Evolutionary conservation across 1,284 basidiomycete species (phyloP).

Genomic region (Rhodotorula mucilaginosa): DNA sequence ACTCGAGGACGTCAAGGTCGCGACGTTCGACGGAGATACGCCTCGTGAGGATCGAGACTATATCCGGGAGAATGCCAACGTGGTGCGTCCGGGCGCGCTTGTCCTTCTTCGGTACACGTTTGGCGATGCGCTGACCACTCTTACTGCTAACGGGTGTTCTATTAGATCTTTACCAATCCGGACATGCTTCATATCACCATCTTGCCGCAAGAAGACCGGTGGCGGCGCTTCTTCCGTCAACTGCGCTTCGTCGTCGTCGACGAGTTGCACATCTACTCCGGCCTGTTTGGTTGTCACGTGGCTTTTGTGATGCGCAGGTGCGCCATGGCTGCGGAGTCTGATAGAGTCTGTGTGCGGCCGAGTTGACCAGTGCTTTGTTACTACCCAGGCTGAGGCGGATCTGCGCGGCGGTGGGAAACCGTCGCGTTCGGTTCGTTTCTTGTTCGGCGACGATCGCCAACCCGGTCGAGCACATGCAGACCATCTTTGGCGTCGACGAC

Average conservation of each 20-base stretch:
- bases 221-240: constrained; percentile 69
- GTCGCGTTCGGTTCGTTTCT: constrained; percentile 67
- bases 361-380: not conserved
- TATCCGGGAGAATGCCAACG: constrained; percentile 49
- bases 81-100: constrained; percentile 30
- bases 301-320: constrained; percentile 68
- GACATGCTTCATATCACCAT: constrained; percentile 86
- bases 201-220: constrained; percentile 76
- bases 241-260: constrained; percentile 79
- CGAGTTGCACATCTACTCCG: constrained; percentile 47
- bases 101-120: not conserved
- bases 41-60: constrained; percentile 58
- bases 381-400: constrained; percentile 63
- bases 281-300: constrained; percentile 60
- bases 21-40: constrained; percentile 87
- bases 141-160: constrained; percentile 67
- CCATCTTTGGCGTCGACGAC: constrained; percentile 68
- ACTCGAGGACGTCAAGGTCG: constrained; percentile 62
- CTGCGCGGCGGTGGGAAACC: constrained; percentile 78
- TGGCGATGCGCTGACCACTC: constrained; percentile 50
- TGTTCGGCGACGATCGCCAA: constrained; percentile 86
- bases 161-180: constrained; percentile 59
- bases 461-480: constrained; percentile 69
- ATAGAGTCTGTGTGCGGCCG: too few relatives aligned
- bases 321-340: not conserved